These are phyloP conservation scores for Phoma sp. DNA, from an alignment of 2,329 filamentous ascomycete genomes.

Conservation along the genomic window DNA sequence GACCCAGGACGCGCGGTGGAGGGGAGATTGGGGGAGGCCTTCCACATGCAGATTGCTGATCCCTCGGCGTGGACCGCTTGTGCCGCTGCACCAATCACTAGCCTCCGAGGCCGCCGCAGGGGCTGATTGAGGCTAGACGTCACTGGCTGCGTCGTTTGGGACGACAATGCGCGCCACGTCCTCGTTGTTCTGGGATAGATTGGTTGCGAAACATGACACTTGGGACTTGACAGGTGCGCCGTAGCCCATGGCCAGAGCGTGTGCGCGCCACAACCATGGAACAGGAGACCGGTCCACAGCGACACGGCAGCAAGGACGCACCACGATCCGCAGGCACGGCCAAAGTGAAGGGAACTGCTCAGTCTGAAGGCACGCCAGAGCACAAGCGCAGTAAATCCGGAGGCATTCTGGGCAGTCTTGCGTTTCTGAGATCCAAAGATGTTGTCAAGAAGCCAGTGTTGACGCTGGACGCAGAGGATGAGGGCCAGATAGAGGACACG, in stretches of 20 bases:
- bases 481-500: constrained; percentile 34
- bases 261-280: constrained; percentile 32
- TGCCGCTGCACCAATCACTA: constrained; percentile 27
- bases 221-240: constrained; percentile 14
- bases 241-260: constrained; percentile 15
- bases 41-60: constrained; percentile 29
- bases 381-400: constrained; percentile 65
- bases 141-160: constrained; percentile 14
- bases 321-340: not conserved
- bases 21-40: constrained; percentile 31
- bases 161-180: constrained; percentile 11
- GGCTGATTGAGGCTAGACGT: constrained; percentile 14
- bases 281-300: constrained; percentile 21
- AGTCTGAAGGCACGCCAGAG: constrained; percentile 11
- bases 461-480: constrained; percentile 19
- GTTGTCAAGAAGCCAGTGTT: constrained; percentile 43
- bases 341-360: constrained; percentile 13
- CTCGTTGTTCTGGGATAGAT: constrained; percentile 15
- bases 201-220: constrained; percentile 27
- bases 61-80: constrained; percentile 11
- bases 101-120: constrained; percentile 24
- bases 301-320: constrained; percentile 15
- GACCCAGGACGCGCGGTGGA: constrained; percentile 25
- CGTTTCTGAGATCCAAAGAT: constrained; percentile 65
- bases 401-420: constrained; percentile 71